phyloP scores from a whole-genome alignment of 2,329 filamentous ascomycete genomes.

The Sarocladium strictum region DNA sequence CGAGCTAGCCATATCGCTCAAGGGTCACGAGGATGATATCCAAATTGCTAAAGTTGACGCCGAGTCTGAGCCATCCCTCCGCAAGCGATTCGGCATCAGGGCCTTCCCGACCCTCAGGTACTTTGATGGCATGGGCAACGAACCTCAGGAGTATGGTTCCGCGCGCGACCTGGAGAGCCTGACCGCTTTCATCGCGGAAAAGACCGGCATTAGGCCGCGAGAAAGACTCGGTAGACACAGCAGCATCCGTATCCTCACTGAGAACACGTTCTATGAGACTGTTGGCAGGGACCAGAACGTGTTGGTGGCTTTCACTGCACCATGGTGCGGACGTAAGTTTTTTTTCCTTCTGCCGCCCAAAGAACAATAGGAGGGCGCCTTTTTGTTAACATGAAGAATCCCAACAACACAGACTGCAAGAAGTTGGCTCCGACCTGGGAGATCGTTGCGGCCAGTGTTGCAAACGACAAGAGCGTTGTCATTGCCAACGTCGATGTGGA shows the following conservation, averaged over 20 bases:
- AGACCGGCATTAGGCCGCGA: conserved; percentile 79
- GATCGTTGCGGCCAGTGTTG: conserved; percentile 74
- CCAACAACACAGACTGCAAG: conserved; percentile 90
- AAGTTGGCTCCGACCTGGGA: conserved; percentile 87
- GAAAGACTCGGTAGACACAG: conserved; percentile 68
- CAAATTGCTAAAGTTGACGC: conserved; percentile 95
- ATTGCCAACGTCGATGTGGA: conserved; percentile 97
- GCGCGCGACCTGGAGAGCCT: conserved; percentile 85
- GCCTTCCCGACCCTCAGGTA: conserved; percentile 97
- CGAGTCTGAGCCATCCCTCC: conserved; percentile 78
- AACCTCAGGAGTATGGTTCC: conserved; percentile 77
- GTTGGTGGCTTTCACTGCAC: conserved; percentile 92
- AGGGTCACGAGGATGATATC: conserved; percentile 64
- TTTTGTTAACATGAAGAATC: no score
- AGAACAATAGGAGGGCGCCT: background rate
- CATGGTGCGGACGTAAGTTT: conserved; percentile 94
- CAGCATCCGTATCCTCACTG: conserved; percentile 72
- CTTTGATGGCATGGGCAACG: conserved; percentile 91
- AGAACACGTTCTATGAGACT: conserved; percentile 68
- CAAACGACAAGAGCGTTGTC: conserved; percentile 68
- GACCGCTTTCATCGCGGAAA: conserved; percentile 72
- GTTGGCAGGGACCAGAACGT: conserved; percentile 85
- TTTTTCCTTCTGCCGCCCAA: no score
- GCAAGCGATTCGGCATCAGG: conserved; percentile 80
- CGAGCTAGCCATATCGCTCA: conserved; percentile 72